Evolutionary conservation across 352 stramenopile genomes (phyloP), one percentile per base, ranked within the genome.

Genomic region (Phytophthora multivora): DNA sequence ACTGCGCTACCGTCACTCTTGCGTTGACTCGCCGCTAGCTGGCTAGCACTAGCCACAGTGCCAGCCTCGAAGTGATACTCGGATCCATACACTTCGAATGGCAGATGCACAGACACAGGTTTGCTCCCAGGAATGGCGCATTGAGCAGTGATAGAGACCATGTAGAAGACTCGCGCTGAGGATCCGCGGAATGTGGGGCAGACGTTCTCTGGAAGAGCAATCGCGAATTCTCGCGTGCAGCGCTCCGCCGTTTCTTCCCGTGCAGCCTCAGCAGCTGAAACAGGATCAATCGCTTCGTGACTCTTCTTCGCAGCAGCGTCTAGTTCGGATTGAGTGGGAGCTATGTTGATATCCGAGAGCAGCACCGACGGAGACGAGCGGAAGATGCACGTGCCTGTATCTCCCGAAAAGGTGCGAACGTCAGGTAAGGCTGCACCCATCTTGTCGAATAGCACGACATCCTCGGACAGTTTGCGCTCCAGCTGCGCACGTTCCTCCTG

Each of bases 371-470:
- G 78, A 21, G 76, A 52, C 40, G 78, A 83, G 30, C 71, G 53
- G 51, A 83, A 87, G 40, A 90, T 81, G 53, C 80, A 90, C 28
- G 77, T 73, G 50, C 78, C 80, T 10, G 76, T 76, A 19, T 85
- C 76, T 9, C 78, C 76, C 21, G 80, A 81, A 51, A 90, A 88
- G 4, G 69, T 73, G 39, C 51, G 60, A 16, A 90, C 66, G 26
- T 88, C 78, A 8, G 68, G 59, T 16, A 75, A 50, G 25, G 51
- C 46, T 4, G 41, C 54, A 3, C 33, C 51, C 42, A 70, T 73
- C 25, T 63, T 72, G 40, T 80, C 63, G 25, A 62, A 66, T 42
- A 71, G 62, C 11, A 68, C 38, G 5, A 63, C 60, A 33, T 73
- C 49, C 41, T 71, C 50, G 6, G 59, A 63, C 3, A 63, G 25